Evolutionary conservation across 2,329 filamentous ascomycete genomes (phyloP).

Genomic region (Trichoderma arundinaceum): DNA sequence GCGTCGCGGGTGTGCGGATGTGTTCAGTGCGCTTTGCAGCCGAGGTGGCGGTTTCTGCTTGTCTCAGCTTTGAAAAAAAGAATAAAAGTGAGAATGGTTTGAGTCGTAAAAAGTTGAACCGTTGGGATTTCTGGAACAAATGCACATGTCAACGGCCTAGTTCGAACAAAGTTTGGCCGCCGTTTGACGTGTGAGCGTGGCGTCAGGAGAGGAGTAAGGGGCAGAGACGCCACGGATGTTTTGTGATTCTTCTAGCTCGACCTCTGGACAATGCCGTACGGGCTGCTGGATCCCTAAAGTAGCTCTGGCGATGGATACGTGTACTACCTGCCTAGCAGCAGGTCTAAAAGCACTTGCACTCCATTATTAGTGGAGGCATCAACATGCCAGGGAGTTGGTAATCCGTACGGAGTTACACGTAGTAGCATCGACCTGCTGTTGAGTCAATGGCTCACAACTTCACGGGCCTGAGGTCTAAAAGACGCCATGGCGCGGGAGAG

Average conservation of each 20-base stretch:
- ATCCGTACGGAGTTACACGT: not conserved
- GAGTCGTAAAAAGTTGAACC: no score
- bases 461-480: not conserved
- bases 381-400: not conserved
- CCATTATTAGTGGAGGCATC: slow-evolving; percentile 10
- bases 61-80: not conserved
- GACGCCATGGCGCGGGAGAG: slow-evolving; percentile 19
- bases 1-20: not conserved
- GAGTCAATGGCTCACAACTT: no score
- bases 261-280: not conserved
- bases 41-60: not conserved
- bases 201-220: slow-evolving; percentile 21
- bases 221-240: not conserved
- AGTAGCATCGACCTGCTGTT: no score
- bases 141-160: no score
- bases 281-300: not conserved
- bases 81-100: no score
- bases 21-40: no score
- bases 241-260: slow-evolving; percentile 7
- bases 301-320: slow-evolving; percentile 12
- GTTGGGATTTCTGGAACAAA: no score
- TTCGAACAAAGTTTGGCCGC: not conserved
- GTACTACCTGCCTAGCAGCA: no score
- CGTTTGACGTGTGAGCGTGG: slow-evolving; percentile 17
- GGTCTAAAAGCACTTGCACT: not conserved